Evolutionary conservation across 1,284 basidiomycete genomes (phyloP), one percentile per base, ranked within the genome.

Genomic region (Irpex sp.): DNA sequence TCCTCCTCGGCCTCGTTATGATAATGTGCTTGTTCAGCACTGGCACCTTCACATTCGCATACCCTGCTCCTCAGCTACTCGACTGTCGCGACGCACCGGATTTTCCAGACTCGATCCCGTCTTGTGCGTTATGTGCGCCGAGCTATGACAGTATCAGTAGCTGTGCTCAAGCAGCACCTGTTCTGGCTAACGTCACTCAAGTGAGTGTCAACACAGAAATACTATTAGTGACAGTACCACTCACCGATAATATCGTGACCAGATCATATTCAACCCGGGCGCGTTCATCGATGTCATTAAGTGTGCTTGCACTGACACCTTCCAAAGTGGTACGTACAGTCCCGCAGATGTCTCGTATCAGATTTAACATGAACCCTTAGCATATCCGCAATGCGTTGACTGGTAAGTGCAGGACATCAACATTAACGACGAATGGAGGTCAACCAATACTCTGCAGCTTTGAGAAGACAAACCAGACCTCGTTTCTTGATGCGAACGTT

Each of bases 361-460:
- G 8, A 4, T 11, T 3, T 31, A 34, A 34, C 26, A 31, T 52
- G 9, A 11, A 11, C 26, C 5, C 9, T 9, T 62, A 69, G 72
- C 78, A 11, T 89, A 84, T 71, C 87, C 88, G 37, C 86, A 90
- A 77, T 91, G 88, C 68, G 83, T 85, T 31, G 87, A 90, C 69
- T 90, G 88, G 85, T 87, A 65, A 57, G 80, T 72, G 38, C 31
- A 57, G 4, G 63, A 37, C 21, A 54, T 38, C 21, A 31, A 15
- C 37, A 31, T 37, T 8, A 5, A 3, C 5, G 48, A 19, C 9
- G 11, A 4, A 26, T 55, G 0, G 4, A 13, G 13, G 26, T 13
- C 40, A 58, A 34, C 44, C 19, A 2, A 36, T 7, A 9, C 5
- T 52, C 8, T 19, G n/a, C 17, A 87, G 85, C 73, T 87, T 88